Conservation (phyloP, 495 filamentous ascomycete genomes). For the Podospora tetraspora region DNA sequence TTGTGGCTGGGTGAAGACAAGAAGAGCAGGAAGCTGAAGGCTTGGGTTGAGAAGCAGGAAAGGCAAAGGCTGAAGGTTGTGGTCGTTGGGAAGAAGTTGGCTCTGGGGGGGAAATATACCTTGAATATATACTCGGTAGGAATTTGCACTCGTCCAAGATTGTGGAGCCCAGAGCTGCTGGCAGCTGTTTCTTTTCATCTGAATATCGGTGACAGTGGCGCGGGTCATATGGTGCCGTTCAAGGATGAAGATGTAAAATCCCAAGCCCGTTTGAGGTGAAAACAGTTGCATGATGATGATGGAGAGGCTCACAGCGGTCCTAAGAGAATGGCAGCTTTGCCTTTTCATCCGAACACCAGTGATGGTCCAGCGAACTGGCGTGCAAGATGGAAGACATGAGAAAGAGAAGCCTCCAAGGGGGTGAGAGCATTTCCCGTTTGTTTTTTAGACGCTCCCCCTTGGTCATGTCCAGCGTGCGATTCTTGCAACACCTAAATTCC, state of each 20-base stretch:
- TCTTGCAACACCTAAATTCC: background rate
- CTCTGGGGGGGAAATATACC: background rate
- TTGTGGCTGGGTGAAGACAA: background rate
- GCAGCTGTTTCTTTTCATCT: background rate
- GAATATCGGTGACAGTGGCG: background rate
- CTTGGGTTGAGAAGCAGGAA: background rate
- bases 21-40: background rate
- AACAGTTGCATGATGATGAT: background rate
- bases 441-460: background rate
- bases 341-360: background rate
- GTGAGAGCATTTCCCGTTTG: background rate
- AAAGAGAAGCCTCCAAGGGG: background rate
- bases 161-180: background rate
- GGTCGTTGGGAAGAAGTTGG: background rate
- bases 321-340: background rate
- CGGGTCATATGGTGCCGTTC: background rate
- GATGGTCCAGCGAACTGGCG: background rate
- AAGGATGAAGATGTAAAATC: background rate
- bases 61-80: background rate
- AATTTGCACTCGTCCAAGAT: background rate
- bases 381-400: background rate
- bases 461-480: background rate
- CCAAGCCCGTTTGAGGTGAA: background rate
- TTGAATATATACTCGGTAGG: background rate
- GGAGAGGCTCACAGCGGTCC: no score